Conservation (phyloP, 495 filamentous ascomycete genomes). For the Amorphotheca resinae region DNA sequence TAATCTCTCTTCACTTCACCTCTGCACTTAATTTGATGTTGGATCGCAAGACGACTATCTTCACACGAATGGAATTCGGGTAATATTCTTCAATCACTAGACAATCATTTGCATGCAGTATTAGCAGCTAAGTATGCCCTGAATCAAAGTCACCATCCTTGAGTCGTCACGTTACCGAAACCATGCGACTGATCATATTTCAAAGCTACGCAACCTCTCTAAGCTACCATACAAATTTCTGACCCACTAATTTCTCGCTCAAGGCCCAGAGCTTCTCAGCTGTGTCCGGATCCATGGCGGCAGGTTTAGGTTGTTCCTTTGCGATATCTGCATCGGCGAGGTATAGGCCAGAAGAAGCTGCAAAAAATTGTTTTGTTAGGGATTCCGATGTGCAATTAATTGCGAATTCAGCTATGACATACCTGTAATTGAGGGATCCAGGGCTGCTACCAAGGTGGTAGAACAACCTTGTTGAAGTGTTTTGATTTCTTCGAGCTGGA, state of each 20-base stretch:
- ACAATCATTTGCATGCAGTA: too few relatives aligned
- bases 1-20: too few relatives aligned
- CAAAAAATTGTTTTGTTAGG: neutral
- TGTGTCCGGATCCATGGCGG: constrained; percentile 20
- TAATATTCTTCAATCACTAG: too few relatives aligned
- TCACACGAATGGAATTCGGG: too few relatives aligned
- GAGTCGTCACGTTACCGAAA: too few relatives aligned
- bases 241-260: constrained; percentile 36
- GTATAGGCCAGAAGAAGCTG: constrained; percentile 5
- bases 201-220: too few relatives aligned
- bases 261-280: constrained; percentile 38
- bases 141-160: too few relatives aligned
- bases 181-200: too few relatives aligned
- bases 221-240: constrained; percentile 19
- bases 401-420: neutral
- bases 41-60: too few relatives aligned
- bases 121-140: too few relatives aligned
- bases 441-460: constrained; percentile 30
- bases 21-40: too few relatives aligned
- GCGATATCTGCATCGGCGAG: constrained; percentile 4
- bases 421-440: constrained; percentile 21
- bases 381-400: neutral
- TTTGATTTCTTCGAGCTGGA: constrained; percentile 15
- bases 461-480: constrained; percentile 30
- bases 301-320: neutral